phyloP scores from a whole-genome alignment of 306 rosid genomes.

The Quercus robur region DNA sequence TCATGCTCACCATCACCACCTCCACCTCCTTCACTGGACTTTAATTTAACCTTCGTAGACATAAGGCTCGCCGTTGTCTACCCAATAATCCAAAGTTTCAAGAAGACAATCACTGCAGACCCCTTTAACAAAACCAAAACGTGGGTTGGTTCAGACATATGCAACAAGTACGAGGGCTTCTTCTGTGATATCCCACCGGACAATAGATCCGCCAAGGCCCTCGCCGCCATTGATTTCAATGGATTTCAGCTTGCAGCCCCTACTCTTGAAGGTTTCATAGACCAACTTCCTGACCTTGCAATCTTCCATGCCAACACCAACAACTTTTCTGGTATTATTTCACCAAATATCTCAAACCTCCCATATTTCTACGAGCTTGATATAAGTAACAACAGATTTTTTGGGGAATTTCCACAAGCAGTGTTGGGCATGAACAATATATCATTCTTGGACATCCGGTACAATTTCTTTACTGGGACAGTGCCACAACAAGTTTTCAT shows the following conservation, averaged over 20 bases:
- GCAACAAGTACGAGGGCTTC: conserved; percentile 40
- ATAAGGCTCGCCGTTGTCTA: conserved; percentile 27
- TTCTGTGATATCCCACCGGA: conserved; percentile 44
- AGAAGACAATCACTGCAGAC: conserved; percentile 36
- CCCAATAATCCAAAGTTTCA: conserved; percentile 41
- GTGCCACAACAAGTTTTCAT: conserved; percentile 30
- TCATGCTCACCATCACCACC: conserved; percentile 2
- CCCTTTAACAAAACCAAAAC: conserved; percentile 36
- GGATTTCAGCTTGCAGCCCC: conserved; percentile 49
- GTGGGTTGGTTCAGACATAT: conserved; percentile 47
- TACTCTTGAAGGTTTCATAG: conserved; percentile 43
- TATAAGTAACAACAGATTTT: conserved; percentile 41
- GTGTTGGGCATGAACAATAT: conserved; percentile 17
- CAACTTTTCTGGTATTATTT: conserved; percentile 39
- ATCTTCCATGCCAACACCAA: conserved; percentile 55
- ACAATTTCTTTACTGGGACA: conserved; percentile 35
- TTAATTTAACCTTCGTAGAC: conserved; percentile 35
- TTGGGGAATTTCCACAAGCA: conserved; percentile 32
- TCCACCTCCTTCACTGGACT: conserved; percentile 20
- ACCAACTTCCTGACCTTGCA: conserved; percentile 40
- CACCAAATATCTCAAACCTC: conserved; percentile 30
- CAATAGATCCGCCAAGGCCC: conserved; percentile 20
- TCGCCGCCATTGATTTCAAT: conserved; percentile 45
- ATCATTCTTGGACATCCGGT: conserved; percentile 38
- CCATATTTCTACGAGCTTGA: conserved; percentile 43